Conservation (phyloP, 1,284 basidiomycete species). For the Tilletia setariae region DNA sequence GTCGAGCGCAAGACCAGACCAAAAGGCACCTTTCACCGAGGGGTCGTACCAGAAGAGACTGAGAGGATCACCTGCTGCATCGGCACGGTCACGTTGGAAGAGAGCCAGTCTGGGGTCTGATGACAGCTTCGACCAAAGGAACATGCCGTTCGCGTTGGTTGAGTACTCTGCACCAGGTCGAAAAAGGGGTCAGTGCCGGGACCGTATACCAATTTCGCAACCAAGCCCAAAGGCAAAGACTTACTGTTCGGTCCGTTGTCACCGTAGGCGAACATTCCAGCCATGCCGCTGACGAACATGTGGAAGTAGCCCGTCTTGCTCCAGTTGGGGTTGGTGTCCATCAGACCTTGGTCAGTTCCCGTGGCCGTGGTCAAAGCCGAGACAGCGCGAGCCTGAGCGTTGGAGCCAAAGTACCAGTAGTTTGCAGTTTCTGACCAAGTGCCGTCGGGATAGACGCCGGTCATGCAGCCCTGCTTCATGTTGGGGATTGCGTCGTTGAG, state of each 20-base stretch:
- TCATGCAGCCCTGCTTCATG: constrained; percentile 75
- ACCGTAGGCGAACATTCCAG: constrained; percentile 84
- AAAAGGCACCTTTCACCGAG: constrained; percentile 77
- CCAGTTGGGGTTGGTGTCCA: constrained; percentile 61
- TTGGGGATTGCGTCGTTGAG: constrained; percentile 70
- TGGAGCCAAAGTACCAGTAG: constrained; percentile 65
- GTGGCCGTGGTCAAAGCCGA: constrained; percentile 79
- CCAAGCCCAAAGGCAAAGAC: no score
- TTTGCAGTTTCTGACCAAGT: constrained; percentile 94
- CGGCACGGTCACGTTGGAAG: constrained; percentile 83
- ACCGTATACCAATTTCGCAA: no score
- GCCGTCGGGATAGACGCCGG: constrained; percentile 66
- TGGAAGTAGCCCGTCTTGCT: constrained; percentile 78
- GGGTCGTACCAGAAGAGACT: constrained; percentile 98
- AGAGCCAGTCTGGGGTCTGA: constrained; percentile 69
- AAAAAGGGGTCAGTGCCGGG: not conserved
- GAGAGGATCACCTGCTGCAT: constrained; percentile 80
- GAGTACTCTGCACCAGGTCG: constrained; percentile 62
- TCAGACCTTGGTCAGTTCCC: constrained; percentile 74
- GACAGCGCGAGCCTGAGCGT: constrained; percentile 85
- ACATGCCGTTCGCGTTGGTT: constrained; percentile 53
- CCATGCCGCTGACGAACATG: constrained; percentile 81
- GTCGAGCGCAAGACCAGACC: constrained; percentile 80
- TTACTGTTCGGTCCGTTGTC: constrained; percentile 86
- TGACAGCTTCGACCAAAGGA: constrained; percentile 40